Conservation (phyloP, 1,284 basidiomycete species). For the Malassezia sympodialis region DNA sequence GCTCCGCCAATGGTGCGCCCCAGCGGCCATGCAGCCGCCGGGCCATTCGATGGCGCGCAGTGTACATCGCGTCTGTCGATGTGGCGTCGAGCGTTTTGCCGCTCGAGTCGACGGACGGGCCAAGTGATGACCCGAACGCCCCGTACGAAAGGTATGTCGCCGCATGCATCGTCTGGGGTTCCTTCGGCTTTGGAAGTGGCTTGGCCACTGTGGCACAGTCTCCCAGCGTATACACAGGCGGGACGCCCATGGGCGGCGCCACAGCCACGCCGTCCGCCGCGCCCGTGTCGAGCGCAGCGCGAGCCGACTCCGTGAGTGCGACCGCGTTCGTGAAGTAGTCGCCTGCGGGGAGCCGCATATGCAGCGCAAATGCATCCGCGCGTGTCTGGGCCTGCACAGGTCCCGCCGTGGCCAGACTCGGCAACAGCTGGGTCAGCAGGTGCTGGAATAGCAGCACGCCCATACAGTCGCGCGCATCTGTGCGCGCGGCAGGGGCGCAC, state of each 20-base stretch:
- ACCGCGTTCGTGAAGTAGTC: conserved; percentile 44
- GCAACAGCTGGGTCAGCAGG: conserved; percentile 4
- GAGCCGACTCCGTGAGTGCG: conserved; percentile 15
- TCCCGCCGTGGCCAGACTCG: neutral
- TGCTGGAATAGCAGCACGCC: conserved; percentile 3
- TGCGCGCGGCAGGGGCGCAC: neutral
- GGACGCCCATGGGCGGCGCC: conserved; percentile 21
- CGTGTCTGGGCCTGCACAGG: neutral
- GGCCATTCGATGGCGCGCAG: neutral
- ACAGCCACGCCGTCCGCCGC: conserved; percentile 33
- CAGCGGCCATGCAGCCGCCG: neutral
- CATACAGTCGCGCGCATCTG: neutral
- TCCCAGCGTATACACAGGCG: conserved; percentile 22
- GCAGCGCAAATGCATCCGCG: conserved; percentile 25
- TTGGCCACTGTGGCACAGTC: conserved; percentile 11
- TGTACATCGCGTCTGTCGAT: conserved; percentile 19
- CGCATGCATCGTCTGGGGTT: neutral
- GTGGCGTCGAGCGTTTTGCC: conserved; percentile 20
- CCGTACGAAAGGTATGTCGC: conserved; percentile 35
- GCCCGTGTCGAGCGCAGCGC: conserved; percentile 24
- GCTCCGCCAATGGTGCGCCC: conserved; percentile 10
- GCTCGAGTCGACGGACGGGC: conserved; percentile 34
- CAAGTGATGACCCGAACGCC: conserved; percentile 30
- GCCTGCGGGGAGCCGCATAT: conserved; percentile 38
- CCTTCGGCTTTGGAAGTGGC: neutral